These are phyloP conservation scores for Beauveria medogensis DNA, from an alignment of 2,329 filamentous ascomycete genomes.

Conservation along the genomic window DNA sequence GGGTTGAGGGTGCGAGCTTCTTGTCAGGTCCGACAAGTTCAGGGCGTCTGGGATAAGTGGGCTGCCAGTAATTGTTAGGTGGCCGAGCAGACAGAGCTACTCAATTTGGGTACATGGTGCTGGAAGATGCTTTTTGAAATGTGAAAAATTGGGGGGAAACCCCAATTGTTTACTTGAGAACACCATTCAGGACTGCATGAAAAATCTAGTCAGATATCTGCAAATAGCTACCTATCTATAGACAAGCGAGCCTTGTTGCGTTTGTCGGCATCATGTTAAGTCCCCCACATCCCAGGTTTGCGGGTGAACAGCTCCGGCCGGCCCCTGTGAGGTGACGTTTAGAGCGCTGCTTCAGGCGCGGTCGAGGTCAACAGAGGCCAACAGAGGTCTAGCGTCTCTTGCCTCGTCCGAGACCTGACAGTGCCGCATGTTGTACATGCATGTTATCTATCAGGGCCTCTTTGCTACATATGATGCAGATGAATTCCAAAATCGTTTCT, in stretches of 20 bases:
- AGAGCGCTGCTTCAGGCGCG: not conserved
- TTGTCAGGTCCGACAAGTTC: not conserved
- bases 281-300: not conserved
- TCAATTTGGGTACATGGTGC: too few relatives aligned
- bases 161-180: too few relatives aligned
- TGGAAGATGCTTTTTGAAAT: too few relatives aligned
- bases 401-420: not conserved
- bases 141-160: too few relatives aligned
- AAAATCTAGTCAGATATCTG: not conserved
- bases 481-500: not conserved
- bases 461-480: too few relatives aligned
- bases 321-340: not conserved
- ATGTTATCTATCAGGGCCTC: not conserved
- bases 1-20: constrained; percentile 1
- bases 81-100: too few relatives aligned
- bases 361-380: not conserved
- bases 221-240: too few relatives aligned
- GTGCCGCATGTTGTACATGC: not conserved
- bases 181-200: too few relatives aligned
- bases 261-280: not conserved
- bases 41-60: constrained; percentile 9
- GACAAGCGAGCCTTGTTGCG: not conserved
- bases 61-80: constrained; percentile 1
- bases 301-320: too few relatives aligned
- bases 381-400: not conserved